Conservation (phyloP, 345 rosid genomes). For the Lenwebbia sp. region DNA sequence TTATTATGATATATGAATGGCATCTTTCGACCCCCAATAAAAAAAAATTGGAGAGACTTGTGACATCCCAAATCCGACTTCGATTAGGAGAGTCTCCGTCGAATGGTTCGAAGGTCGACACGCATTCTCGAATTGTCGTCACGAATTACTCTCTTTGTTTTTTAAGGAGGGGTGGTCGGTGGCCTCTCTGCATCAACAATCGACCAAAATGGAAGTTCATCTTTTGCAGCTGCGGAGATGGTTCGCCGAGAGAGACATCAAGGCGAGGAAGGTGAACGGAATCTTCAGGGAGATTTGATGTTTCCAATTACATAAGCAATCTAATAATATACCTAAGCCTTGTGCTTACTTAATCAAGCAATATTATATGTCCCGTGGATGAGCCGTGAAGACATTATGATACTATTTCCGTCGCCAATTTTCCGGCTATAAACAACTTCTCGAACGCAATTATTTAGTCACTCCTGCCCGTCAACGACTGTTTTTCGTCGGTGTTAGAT, state of each 20-base stretch:
- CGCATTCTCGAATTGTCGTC: not conserved
- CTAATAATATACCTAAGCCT: not conserved
- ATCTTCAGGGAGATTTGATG: not conserved
- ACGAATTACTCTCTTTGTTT: not conserved
- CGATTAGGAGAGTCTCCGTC: not conserved
- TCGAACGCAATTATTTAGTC: not conserved
- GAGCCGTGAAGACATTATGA: not conserved
- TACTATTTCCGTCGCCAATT: not conserved
- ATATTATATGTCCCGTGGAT: not conserved
- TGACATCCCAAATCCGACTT: not conserved
- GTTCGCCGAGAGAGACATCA: not conserved
- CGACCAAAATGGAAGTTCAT: not conserved
- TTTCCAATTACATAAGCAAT: not conserved
- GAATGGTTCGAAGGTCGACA: not conserved
- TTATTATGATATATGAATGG: too few species aligned
- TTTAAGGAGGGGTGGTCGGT: not conserved
- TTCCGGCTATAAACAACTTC: not conserved
- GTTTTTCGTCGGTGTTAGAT: not conserved
- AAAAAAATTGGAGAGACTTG: too few species aligned
- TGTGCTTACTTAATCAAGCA: not conserved
- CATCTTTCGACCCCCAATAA: too few species aligned
- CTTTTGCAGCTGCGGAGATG: not conserved
- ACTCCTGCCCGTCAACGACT: rapidly evolving
- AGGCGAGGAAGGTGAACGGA: not conserved
- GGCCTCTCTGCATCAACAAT: not conserved